Evolutionary conservation across 306 rosid species (phyloP).

Genomic region (Luffa acutangula): DNA sequence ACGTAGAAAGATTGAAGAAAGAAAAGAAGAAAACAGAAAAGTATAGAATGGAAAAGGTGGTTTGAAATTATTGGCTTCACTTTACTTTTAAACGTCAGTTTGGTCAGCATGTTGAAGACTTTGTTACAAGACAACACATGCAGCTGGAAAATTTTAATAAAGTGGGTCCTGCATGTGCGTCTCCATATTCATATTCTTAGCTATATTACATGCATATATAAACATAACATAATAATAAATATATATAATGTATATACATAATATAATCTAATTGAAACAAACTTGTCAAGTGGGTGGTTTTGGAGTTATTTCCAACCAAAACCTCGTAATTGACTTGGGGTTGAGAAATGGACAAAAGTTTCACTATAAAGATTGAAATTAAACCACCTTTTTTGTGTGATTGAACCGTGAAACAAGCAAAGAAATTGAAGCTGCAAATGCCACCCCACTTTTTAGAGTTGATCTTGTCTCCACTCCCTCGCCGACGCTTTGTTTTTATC

Average conservation of each 20-base stretch:
- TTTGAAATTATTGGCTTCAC: not conserved
- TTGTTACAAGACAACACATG: not conserved
- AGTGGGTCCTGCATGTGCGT: not conserved
- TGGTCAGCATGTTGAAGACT: not conserved
- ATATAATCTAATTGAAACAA: not conserved
- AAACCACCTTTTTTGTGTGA: not conserved
- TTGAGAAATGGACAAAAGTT: not conserved
- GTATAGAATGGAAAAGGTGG: not conserved
- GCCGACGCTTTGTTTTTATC: not conserved
- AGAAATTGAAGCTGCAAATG: not conserved
- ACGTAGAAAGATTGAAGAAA: not conserved
- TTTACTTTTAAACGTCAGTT: not conserved
- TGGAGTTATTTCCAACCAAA: not conserved
- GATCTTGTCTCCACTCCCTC: not conserved
- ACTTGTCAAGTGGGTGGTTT: not conserved
- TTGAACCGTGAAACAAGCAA: not conserved
- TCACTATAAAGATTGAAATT: not conserved
- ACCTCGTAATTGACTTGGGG: not conserved
- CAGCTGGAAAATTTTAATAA: too few species aligned
- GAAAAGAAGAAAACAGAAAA: not conserved
- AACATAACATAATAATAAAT: not conserved
- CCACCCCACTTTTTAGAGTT: not conserved
- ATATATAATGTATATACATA: not conserved
- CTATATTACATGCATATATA: not conserved
- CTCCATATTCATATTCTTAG: too few species aligned